Conservation (phyloP, 306 rosid genomes). For the Fagus sylvatica region DNA sequence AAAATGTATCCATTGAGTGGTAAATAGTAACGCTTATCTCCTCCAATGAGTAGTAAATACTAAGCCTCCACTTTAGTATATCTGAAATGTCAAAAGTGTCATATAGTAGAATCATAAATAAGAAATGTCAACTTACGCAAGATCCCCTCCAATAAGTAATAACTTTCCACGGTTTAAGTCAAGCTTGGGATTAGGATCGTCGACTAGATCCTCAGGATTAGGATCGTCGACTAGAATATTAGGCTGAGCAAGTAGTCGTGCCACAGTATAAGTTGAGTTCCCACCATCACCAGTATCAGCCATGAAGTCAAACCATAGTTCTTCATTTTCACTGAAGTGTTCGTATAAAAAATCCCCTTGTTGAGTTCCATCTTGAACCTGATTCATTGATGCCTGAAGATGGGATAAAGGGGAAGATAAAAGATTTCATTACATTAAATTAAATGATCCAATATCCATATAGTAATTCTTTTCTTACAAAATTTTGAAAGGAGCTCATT, state of each 20-base stretch:
- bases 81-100: no score
- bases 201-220: no score
- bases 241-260: constrained; percentile 88
- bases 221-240: no score
- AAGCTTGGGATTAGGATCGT: no score
- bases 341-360: no score
- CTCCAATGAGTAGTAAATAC: no score
- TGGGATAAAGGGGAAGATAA: constrained; percentile 25
- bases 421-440: not conserved
- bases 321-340: no score
- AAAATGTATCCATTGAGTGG: no score
- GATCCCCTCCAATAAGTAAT: constrained; percentile 94
- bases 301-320: constrained; percentile 84
- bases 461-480: not conserved
- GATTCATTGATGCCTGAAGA: constrained; percentile 50
- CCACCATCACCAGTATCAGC: constrained; percentile 99
- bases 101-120: not conserved
- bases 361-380: constrained; percentile 51
- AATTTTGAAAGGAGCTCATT: constrained; percentile 11
- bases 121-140: constrained; percentile 67
- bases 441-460: not conserved
- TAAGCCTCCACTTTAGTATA: no score
- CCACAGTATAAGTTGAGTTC: constrained; percentile 84
- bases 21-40: no score
- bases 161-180: constrained; percentile 87